Evolutionary conservation across 2,329 filamentous ascomycete species (phyloP), one percentile per base, ranked within the genome.

Genomic region (Macroventuria anomochaeta): DNA sequence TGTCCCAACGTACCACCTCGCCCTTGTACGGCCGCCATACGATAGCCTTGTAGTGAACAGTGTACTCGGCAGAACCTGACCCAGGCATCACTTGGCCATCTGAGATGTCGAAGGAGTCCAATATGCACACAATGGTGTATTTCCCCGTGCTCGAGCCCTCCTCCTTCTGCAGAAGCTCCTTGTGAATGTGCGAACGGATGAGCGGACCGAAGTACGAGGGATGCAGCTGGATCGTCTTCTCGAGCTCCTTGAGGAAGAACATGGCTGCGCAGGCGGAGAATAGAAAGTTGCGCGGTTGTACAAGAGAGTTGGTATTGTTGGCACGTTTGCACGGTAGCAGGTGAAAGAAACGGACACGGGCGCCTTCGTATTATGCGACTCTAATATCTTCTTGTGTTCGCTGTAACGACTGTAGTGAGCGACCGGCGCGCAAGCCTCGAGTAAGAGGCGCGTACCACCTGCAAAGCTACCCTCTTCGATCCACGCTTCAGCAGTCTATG

Each of bases 161-260:
- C 58, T 97, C 91, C 73, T 97, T 93, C 71, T 90, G 88, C 61
- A 96, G 84, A 23, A 99, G 86, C 76, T 93, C 92, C 65, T 89
- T 88, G 44, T 90, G 93, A 33, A 99, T 90, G 67, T 96, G 88
- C 65, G 96, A 89, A 68, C 93, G 88, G 81, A 97, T 96, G 73
- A 95, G 91, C 59, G 91, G 88, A 53, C 93, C 93, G 74, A 99
- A 97, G 80, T 96, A 99, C 11, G 93, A 97, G 23, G 95, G 95
- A 73, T 99, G 95, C 70, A 99, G 85, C 65, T 91, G 93, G 69
- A 97, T 93, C 72, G 91, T 89, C 73, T 93, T 92, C 79, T 96
- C 92, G 77, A 97, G 88, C 73, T 96, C 93, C 78, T 96, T 91
- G 62, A 99, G 90, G 81, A 99, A 99, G 78, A 97, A 99, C 95